Conservation (phyloP, 805 yeast genomes). For the Scheffersomyces coipomensis region DNA sequence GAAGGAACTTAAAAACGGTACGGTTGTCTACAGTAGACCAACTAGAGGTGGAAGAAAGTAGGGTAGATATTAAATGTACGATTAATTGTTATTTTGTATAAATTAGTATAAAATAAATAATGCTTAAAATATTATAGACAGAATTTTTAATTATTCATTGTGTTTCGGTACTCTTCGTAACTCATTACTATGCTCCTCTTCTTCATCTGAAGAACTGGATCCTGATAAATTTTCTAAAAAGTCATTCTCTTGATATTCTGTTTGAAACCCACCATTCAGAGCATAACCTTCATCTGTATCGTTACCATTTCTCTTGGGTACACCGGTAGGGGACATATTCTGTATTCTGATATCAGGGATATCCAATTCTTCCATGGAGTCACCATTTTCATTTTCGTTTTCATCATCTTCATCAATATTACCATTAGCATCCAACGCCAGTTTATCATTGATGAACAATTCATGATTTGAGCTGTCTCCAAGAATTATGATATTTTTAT, state of each 20-base stretch:
- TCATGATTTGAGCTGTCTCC: conserved; percentile 37
- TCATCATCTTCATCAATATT: conserved; percentile 11
- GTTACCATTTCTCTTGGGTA: conserved; percentile 4
- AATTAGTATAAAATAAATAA: neutral
- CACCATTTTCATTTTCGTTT: conserved; percentile 18
- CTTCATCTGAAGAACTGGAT: conserved; percentile 39
- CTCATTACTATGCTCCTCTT: conserved; percentile 27
- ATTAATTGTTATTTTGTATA: neutral
- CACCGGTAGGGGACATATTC: neutral
- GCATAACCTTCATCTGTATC: conserved; percentile 15
- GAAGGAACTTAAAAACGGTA: conserved; percentile 59
- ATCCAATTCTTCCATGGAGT: neutral
- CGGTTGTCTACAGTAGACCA: conserved; percentile 44
- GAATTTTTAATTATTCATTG: conserved; percentile 14
- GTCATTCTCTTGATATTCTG: conserved; percentile 27
- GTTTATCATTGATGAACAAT: conserved; percentile 22
- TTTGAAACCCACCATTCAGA: conserved; percentile 18
- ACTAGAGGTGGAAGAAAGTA: conserved; percentile 7
- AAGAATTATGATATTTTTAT: conserved; percentile 25
- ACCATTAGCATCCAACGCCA: conserved; percentile 2
- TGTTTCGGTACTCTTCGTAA: conserved; percentile 44
- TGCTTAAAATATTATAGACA: neutral
- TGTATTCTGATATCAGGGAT: neutral
- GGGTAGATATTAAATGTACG: neutral
- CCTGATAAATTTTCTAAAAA: conserved; percentile 41